Percentiles rank a stretch among this genome's conserved stretches.
These are phyloP conservation scores for Monosporascus ibericus DNA, from an alignment of 2,329 filamentous ascomycete genomes.

Conservation along the genomic window DNA sequence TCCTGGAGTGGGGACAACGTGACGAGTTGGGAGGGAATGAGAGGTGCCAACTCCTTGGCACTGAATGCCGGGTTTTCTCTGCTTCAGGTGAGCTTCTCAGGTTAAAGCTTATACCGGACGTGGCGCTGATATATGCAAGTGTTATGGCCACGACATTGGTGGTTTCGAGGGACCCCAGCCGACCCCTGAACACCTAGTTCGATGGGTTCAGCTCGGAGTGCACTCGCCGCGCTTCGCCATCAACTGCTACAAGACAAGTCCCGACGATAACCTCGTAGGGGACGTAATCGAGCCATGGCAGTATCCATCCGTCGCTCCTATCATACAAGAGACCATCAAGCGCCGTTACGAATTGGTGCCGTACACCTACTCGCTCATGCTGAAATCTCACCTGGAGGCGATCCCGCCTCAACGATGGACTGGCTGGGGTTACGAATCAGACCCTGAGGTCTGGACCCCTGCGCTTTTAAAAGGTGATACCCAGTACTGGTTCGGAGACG, in stretches of 20 bases:
- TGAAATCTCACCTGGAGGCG: conserved; percentile 56
- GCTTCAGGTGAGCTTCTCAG: conserved; percentile 42
- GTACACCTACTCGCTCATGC: conserved; percentile 61
- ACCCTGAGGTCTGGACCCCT: conserved; percentile 60
- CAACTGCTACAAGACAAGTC: conserved; percentile 71
- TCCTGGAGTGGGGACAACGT: conserved; percentile 72
- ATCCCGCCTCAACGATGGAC: conserved; percentile 64
- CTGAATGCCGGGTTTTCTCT: conserved; percentile 63
- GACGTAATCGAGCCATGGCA: conserved; percentile 76
- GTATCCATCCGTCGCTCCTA: conserved; percentile 60
- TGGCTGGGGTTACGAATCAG: conserved; percentile 65
- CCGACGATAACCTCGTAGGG: conserved; percentile 58
- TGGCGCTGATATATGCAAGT: conserved; percentile 28
- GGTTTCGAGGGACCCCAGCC: conserved; percentile 72
- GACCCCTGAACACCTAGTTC: conserved; percentile 61
- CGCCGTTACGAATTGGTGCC: conserved; percentile 66
- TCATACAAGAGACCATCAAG: conserved; percentile 60
- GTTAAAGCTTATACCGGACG: not conserved
- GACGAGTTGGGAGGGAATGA: conserved; percentile 68
- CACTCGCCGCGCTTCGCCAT: conserved; percentile 68
- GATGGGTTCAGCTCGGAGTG: conserved; percentile 67
- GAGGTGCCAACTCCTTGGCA: conserved; percentile 62
- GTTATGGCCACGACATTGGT: conserved; percentile 68
- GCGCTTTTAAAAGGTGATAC: conserved; percentile 57
- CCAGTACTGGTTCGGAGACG: conserved; percentile 68